These are phyloP conservation scores for Pseudonectria foliicola DNA, from an alignment of 2,329 filamentous ascomycete species.

Conservation along the genomic window DNA sequence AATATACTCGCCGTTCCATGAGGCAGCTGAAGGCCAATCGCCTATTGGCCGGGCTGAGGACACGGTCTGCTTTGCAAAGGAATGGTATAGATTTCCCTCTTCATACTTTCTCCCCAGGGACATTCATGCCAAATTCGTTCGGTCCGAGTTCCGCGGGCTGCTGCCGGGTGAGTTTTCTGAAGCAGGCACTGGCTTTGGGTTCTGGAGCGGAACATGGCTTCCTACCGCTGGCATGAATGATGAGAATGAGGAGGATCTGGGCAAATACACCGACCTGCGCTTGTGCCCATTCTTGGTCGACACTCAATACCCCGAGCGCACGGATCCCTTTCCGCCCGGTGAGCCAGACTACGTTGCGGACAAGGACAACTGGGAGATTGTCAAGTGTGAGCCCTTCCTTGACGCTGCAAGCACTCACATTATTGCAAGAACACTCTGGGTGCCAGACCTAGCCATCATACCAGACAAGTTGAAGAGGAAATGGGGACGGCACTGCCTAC, in stretches of 20 bases:
- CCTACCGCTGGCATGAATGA: conserved; percentile 85
- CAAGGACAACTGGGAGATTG: conserved; percentile 64
- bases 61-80: conserved; percentile 83
- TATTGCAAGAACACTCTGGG: conserved; percentile 71
- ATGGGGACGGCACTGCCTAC: conserved; percentile 85
- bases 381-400: conserved; percentile 72
- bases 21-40: conserved; percentile 37
- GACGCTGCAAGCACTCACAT: conserved; percentile 69
- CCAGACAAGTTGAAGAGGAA: conserved; percentile 63
- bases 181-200: conserved; percentile 58
- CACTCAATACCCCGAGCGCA: conserved; percentile 63
- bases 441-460: conserved; percentile 64
- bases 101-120: conserved; percentile 83
- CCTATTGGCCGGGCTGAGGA: conserved; percentile 54
- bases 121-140: conserved; percentile 82
- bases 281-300: conserved; percentile 83
- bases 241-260: conserved; percentile 74
- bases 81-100: conserved; percentile 96
- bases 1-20: conserved; percentile 61
- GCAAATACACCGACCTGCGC: conserved; percentile 75
- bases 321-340: conserved; percentile 46
- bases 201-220: conserved; percentile 79
- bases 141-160: conserved; percentile 81
- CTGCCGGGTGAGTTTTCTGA: conserved; percentile 87
- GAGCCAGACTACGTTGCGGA: conserved; percentile 80